Evolutionary conservation across 208 protist genomes (phyloP), one percentile per base, ranked within the genome.

Genomic region (Leishmania arabica): DNA sequence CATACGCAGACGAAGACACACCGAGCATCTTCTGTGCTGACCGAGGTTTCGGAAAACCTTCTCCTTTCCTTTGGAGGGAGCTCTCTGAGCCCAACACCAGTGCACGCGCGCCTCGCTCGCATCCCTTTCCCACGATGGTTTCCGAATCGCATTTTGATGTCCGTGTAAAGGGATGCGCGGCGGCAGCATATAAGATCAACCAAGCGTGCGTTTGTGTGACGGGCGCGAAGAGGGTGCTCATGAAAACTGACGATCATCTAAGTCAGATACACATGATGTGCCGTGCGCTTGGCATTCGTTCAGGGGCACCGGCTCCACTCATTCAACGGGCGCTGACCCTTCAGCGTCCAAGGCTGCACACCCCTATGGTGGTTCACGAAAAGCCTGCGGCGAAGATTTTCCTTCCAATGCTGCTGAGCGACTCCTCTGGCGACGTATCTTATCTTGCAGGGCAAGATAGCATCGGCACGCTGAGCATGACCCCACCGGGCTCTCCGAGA

Each of bases 241-340:
- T 81, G 19, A 79, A 82, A 47, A 53, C 85, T 0, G 73, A 85
- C 40, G 77, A 89, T 65, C 74, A 86, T 47, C 21, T 91, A 24
- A 73, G 77, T 24, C 79, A 89, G 73, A 68, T 83, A 19, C 70
- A 68, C 66, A 82, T 70, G 71, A 31, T 80, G 15, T 69, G 78
- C 24, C 70, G 37, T 24, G 65, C 51, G n/a, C 78, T 87, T 13
- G 79, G 37, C 40, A 69, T 74, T 62, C 69, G 24, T 37, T 8
- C 71, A 17, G 76, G 37, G 15, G 13, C 45, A 27, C 37, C 71
- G 54, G 7, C 77, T 27, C 37, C 68, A 37, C 77, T 54, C 17
- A 15, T 21, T 24, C 45, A 58, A 17, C 42, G 68, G 15, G 49
- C 54, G 27, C 53, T 15, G 31, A 9, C 37, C 5, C 3, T 53